Base-by-base conservation (phyloP, 2,329 filamentous ascomycete genomes). In the Orbilia oligospora region DNA sequence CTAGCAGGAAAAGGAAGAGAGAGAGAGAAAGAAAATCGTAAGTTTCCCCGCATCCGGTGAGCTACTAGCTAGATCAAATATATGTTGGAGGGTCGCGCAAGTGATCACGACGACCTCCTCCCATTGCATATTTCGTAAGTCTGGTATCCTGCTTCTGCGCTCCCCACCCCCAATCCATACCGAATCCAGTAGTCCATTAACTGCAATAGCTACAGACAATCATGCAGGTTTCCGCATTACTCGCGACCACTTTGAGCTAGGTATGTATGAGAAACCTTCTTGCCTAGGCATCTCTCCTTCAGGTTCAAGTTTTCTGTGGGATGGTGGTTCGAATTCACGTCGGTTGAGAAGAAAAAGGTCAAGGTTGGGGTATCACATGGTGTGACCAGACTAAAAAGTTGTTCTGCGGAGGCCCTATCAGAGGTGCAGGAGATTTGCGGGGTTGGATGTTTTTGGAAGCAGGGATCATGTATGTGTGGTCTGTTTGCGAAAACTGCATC, bases 301-400 rank as follows among this genome's bases (percentile, higher is more conserved):
- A 30, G 27, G 6, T 30, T 30, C 27, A 3, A 30, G 3, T 30
- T 30, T 30, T 30, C 27, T 30, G 3, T 30, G 27, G 27, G 3
- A 30, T 46, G 16, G 58, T 41, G 56, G 24, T 44, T 67, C 48
- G 36, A 20, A 8, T 46, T 46, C 44, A 46, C 56, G 27, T 30
- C 68, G 27, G 56, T 71, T 33, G 22, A 30, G 27, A 44, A 38
- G 30, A 64, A 51, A 64, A 61, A 20, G 14, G 22, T 46, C 53
- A 65, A 51, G 30, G 38, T 64, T 76, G 55, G 71, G 71, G 64
- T 75, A 76, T 76, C 71, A 76, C 71, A 76, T 76, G 71, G 71
- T 76, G 71, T 61, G 55, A 76, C 71, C 71, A 22, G 38, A 20
- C 30, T 20, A 67, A 71, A 63, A 61, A 22, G 18, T 41, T 24